Evolutionary conservation across 768 basidiomycete species (phyloP).

Genomic region (Lyophyllum atratum): DNA sequence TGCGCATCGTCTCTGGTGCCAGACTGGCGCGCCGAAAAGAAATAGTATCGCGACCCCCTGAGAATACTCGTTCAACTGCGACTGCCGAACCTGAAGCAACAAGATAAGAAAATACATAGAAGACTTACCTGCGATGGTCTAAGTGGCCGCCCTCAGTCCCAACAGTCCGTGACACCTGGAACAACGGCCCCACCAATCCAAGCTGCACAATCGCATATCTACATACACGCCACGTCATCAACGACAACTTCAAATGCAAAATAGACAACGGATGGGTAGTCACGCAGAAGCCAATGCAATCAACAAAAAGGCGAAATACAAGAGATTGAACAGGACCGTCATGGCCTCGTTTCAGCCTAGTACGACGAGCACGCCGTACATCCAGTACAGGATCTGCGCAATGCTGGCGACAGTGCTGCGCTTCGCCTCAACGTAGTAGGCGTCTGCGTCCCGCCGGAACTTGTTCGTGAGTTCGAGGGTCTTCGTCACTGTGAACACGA

Average conservation of each 20-base stretch:
- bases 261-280: constrained; percentile 34
- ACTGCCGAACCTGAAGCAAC: too few species aligned
- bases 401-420: constrained; percentile 91
- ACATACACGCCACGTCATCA: not conserved
- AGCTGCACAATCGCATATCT: constrained; percentile 73
- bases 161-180: constrained; percentile 65
- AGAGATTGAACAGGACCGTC: constrained; percentile 89
- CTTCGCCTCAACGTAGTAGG: constrained; percentile 97
- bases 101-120: too few species aligned
- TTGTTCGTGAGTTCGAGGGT: constrained; percentile 72
- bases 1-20: constrained; percentile 7
- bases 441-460: constrained; percentile 94
- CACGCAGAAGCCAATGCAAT: constrained; percentile 68
- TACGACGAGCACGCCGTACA: constrained; percentile 88
- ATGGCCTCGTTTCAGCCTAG: constrained; percentile 99
- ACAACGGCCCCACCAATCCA: constrained; percentile 74
- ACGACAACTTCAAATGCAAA: not conserved
- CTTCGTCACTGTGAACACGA: constrained; percentile 84
- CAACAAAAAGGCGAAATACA: constrained; percentile 85
- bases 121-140: too few species aligned
- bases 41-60: too few species aligned
- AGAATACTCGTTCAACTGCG: too few species aligned
- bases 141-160: constrained; percentile 71
- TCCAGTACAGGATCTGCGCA: constrained; percentile 95
- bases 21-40: constrained; percentile 14